Percentiles rank a stretch among this genome's conserved stretches.
These are phyloP conservation scores for Phylloporus sp. DNA, from an alignment of 768 basidiomycete genomes.

Conservation along the genomic window DNA sequence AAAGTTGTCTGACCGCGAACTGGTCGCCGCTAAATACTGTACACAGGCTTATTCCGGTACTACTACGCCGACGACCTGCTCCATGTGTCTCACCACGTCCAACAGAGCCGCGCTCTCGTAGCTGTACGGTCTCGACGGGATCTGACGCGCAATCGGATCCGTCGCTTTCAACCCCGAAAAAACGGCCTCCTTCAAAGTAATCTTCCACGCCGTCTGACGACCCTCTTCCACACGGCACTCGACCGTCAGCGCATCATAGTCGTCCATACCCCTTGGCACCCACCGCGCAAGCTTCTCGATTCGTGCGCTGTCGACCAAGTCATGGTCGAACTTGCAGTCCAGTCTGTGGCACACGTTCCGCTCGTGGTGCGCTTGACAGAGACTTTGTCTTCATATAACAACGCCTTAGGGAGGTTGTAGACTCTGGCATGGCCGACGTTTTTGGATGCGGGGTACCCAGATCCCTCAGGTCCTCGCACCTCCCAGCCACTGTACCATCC, in stretches of 20 bases:
- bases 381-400: constrained; percentile 13
- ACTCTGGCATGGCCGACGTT: neutral
- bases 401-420: constrained; percentile 6
- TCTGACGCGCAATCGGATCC: constrained; percentile 5
- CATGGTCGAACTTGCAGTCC: constrained; percentile 17
- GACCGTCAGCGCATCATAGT: constrained; percentile 14
- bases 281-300: constrained; percentile 15
- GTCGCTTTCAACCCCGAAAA: constrained; percentile 8
- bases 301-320: constrained; percentile 11
- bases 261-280: neutral
- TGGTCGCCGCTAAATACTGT: no score
- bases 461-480: neutral
- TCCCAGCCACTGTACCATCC: constrained; percentile 9
- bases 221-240: constrained; percentile 13
- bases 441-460: neutral
- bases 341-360: constrained; percentile 3
- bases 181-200: constrained; percentile 11
- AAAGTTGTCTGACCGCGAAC: neutral
- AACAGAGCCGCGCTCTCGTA: constrained; percentile 10
- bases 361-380: constrained; percentile 12
- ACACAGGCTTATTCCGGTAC: no score
- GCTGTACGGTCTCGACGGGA: constrained; percentile 13
- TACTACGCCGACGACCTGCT: constrained; percentile 8
- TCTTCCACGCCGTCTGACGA: constrained; percentile 10
- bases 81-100: constrained; percentile 16